Evolutionary conservation across 257 asterid genomes (phyloP).

Genomic region (Euphrasia confusa): DNA sequence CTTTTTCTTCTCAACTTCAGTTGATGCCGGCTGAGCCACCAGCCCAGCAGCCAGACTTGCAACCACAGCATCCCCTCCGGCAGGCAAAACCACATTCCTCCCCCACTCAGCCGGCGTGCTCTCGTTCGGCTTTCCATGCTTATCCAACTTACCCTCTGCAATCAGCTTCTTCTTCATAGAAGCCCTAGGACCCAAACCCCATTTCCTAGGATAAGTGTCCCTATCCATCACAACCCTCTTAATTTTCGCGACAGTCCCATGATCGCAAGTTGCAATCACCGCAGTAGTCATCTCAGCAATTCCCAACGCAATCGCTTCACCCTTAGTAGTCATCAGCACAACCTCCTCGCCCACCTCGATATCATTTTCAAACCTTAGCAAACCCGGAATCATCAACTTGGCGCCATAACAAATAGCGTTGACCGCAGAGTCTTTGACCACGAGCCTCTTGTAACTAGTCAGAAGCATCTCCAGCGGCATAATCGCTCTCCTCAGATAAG

Average conservation of each 20-base stretch:
- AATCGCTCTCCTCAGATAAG: conserved; percentile 70
- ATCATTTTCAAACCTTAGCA: conserved; percentile 83
- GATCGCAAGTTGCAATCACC: conserved; percentile 87
- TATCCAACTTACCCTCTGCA: conserved; percentile 75
- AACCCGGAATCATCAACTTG: conserved; percentile 77
- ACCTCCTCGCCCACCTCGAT: conserved; percentile 73
- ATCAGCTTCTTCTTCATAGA: conserved; percentile 75
- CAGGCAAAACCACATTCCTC: conserved; percentile 62
- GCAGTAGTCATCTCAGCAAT: conserved; percentile 90
- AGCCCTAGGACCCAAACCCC: conserved; percentile 94
- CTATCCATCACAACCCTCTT: conserved; percentile 95
- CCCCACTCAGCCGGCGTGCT: conserved; percentile 68
- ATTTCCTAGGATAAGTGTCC: conserved; percentile 86
- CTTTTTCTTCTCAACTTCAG: conserved; percentile 24
- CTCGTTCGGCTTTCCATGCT: conserved; percentile 68
- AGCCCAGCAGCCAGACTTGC: conserved; percentile 60
- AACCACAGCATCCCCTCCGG: conserved; percentile 62
- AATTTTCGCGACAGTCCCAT: conserved; percentile 77
- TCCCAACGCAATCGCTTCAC: conserved; percentile 80
- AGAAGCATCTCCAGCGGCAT: conserved; percentile 78
- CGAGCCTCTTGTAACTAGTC: conserved; percentile 80
- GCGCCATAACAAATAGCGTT: conserved; percentile 89
- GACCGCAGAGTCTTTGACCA: conserved; percentile 79
- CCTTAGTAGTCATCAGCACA: conserved; percentile 84
- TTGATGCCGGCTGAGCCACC: conserved; percentile 21